Evolutionary conservation across 768 basidiomycete genomes (phyloP).

Genomic region (Fibroporia radiculosa): DNA sequence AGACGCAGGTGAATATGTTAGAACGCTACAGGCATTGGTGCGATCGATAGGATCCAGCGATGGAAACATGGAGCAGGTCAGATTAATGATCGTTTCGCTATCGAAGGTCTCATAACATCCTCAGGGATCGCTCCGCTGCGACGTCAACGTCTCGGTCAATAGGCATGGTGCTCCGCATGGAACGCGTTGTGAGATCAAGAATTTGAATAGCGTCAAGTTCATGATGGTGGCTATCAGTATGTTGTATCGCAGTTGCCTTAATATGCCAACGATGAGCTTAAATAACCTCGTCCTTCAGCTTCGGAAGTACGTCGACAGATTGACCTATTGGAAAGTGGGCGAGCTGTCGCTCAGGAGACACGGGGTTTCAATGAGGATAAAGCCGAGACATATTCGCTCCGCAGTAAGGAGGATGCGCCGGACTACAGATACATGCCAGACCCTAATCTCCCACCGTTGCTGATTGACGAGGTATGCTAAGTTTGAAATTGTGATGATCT

Average conservation of each 20-base stretch:
- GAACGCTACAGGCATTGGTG: conserved; percentile 71
- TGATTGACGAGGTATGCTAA: conserved; percentile 33
- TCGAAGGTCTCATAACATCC: conserved; percentile 3
- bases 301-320: conserved; percentile 81
- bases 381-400: conserved; percentile 72
- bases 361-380: conserved; percentile 81
- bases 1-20: conserved; percentile 84
- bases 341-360: conserved; percentile 71
- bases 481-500: background rate
- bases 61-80: conserved; percentile 94
- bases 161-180: conserved; percentile 53
- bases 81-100: conserved; percentile 7
- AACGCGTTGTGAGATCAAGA: conserved; percentile 94
- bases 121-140: conserved; percentile 90
- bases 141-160: conserved; percentile 92
- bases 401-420: conserved; percentile 89
- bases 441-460: conserved; percentile 77
- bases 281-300: conserved; percentile 39
- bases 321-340: conserved; percentile 36
- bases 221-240: conserved; percentile 80
- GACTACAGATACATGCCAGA: conserved; percentile 99
- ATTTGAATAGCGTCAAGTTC: conserved; percentile 85
- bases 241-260: conserved; percentile 16
- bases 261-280: background rate
- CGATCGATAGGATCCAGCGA: conserved; percentile 84